phyloP scores from a whole-genome alignment of 805 yeast species.

The Candida qinlingensis region DNA sequence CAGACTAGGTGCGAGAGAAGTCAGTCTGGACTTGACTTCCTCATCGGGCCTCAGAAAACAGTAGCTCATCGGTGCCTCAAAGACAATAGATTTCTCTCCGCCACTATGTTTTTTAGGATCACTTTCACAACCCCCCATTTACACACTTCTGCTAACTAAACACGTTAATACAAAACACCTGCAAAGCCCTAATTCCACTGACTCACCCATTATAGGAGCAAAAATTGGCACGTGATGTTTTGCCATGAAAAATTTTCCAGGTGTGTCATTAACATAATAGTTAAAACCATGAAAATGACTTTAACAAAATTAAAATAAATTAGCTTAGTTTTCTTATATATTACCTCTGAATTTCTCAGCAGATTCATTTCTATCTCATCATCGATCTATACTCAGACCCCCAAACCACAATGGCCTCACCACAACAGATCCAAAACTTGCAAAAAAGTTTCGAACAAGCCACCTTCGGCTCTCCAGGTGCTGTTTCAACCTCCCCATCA shows the following conservation, averaged over 20 bases:
- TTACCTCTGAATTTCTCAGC: no score
- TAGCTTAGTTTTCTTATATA: neutral
- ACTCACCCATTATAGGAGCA: neutral
- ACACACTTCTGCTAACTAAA: no score
- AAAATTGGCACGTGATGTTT: slow-evolving; percentile 6
- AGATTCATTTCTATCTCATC: no score
- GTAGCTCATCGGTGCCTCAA: no score
- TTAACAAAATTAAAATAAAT: neutral
- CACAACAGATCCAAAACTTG: slow-evolving; percentile 56
- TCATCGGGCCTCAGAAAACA: no score
- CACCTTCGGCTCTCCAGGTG: slow-evolving; percentile 55
- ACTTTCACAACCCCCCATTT: no score
- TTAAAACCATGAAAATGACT: neutral
- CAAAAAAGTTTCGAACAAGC: slow-evolving; percentile 54
- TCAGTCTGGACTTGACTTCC: no score
- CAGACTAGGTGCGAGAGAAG: no score
- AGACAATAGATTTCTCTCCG: no score
- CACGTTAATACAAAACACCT: no score
- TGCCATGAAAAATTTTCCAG: slow-evolving; percentile 3
- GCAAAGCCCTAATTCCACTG: neutral
- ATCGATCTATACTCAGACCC: no score
- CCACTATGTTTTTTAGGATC: no score
- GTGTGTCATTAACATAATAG: neutral
- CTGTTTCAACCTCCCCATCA: slow-evolving; percentile 79
- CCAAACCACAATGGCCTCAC: slow-evolving; percentile 46